Conservation (phyloP, 2,329 filamentous ascomycete species). For the Arachnomyces sp. region DNA sequence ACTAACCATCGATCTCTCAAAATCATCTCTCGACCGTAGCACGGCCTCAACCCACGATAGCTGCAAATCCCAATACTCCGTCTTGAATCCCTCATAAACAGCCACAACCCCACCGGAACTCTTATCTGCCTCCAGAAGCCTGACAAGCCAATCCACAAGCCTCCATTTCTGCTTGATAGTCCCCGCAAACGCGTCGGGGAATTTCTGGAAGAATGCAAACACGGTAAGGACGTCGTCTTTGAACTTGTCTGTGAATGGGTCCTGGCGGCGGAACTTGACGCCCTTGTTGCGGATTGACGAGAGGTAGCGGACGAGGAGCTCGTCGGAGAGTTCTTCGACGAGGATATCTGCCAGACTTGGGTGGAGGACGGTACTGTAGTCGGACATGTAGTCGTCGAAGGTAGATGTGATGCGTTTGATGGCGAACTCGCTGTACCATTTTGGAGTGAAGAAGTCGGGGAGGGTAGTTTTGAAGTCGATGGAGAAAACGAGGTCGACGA, state of each 20-base stretch:
- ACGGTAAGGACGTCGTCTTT: conserved; percentile 85
- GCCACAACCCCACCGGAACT: conserved; percentile 58
- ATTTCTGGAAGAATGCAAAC: conserved; percentile 75
- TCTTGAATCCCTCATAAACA: conserved; percentile 77
- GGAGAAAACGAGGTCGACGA: conserved; percentile 77
- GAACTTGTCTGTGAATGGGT: conserved; percentile 87
- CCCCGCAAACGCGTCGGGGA: conserved; percentile 60
- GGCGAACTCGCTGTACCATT: conserved; percentile 77
- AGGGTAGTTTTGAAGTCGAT: conserved; percentile 82
- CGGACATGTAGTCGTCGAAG: conserved; percentile 86
- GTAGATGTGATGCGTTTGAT: conserved; percentile 93
- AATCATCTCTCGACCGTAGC: conserved; percentile 78
- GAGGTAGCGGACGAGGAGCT: conserved; percentile 80
- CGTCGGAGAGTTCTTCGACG: conserved; percentile 85
- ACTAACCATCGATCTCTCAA: conserved; percentile 82
- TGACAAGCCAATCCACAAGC: conserved; percentile 74
- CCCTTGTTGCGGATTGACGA: conserved; percentile 77
- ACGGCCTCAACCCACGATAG: conserved; percentile 94
- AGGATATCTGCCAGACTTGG: conserved; percentile 84
- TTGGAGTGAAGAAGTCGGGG: conserved; percentile 79
- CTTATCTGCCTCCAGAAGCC: conserved; percentile 66
- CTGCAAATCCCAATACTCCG: conserved; percentile 84
- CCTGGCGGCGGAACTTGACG: conserved; percentile 75
- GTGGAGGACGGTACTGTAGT: conserved; percentile 78
- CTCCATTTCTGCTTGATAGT: conserved; percentile 88